Percentiles rank a stretch among this genome's conserved stretches.
Evolutionary conservation across 768 basidiomycete genomes (phyloP).

Genomic region (Termitomyces eurrhizus): DNA sequence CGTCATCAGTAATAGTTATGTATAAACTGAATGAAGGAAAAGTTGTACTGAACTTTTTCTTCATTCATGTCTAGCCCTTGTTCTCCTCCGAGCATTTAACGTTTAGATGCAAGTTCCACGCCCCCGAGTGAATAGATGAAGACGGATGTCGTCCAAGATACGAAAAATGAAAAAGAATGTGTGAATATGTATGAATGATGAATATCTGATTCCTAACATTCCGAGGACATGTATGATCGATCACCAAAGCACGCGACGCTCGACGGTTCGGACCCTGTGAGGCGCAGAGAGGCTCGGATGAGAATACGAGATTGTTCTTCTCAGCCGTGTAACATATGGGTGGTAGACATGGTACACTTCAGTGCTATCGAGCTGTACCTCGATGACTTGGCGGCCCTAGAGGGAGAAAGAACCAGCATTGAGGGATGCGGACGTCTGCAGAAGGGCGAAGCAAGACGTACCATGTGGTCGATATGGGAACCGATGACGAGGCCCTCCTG

Average conservation of each 20-base stretch:
- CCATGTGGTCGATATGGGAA: slow-evolving; percentile 64
- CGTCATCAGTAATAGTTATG: background rate
- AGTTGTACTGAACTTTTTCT: background rate
- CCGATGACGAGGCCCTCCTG: slow-evolving; percentile 81
- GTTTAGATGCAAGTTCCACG: background rate
- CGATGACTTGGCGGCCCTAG: slow-evolving; percentile 79
- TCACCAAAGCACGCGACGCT: slow-evolving; percentile 78
- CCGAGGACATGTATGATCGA: slow-evolving; percentile 2
- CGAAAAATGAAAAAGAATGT: too few relatives aligned
- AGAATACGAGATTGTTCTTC: slow-evolving; percentile 63
- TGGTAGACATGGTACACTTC: slow-evolving; percentile 74
- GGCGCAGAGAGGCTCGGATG: slow-evolving; percentile 33
- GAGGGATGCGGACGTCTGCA: background rate
- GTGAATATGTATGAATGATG: background rate
- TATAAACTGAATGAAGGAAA: background rate
- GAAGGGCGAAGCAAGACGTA: slow-evolving; percentile 33
- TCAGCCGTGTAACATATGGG: slow-evolving; percentile 76
- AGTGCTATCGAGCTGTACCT: slow-evolving; percentile 71
- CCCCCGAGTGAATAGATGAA: background rate
- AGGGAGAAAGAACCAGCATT: slow-evolving; percentile 4
- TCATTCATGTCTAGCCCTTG: background rate
- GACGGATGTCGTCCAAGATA: background rate
- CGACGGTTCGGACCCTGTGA: slow-evolving; percentile 50
- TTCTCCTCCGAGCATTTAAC: background rate
- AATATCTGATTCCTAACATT: background rate